Evolutionary conservation across 2,329 filamentous ascomycete species (phyloP).

Genomic region (Trichoderma sp.): DNA sequence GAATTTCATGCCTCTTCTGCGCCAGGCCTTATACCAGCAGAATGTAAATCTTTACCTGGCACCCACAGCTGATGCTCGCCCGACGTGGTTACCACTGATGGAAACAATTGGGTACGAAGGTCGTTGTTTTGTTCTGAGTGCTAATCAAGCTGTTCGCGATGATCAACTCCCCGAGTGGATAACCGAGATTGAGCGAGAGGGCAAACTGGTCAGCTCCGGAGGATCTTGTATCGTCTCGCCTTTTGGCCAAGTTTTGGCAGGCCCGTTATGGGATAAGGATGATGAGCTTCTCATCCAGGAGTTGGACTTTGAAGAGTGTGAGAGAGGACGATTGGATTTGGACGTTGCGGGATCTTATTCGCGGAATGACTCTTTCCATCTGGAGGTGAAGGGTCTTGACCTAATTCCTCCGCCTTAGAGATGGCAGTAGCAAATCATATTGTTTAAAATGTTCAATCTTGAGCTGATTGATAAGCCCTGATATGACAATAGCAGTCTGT

Average conservation of each 20-base stretch:
- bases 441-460: neutral
- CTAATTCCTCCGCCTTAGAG: constrained; percentile 11
- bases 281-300: constrained; percentile 5
- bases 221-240: constrained; percentile 12
- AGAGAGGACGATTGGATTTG: constrained; percentile 7
- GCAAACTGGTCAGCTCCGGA: neutral
- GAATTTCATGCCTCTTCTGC: constrained; percentile 7
- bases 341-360: constrained; percentile 21
- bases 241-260: constrained; percentile 6
- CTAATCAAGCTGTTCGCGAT: constrained; percentile 5
- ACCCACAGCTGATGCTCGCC: constrained; percentile 2
- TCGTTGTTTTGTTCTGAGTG: constrained; percentile 2
- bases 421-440: neutral
- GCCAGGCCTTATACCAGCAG: neutral
- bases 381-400: constrained; percentile 3
- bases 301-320: constrained; percentile 11
- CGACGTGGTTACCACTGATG: constrained; percentile 5
- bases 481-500: neutral
- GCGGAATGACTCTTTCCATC: constrained; percentile 15
- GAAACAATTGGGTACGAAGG: constrained; percentile 15
- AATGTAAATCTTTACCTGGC: constrained; percentile 9
- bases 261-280: neutral
- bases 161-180: constrained; percentile 12
- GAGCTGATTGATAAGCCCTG: constrained; percentile 1
- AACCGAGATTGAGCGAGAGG: constrained; percentile 4